Conservation (phyloP, 805 yeast genomes). For the Pichia pseudocactophila region DNA sequence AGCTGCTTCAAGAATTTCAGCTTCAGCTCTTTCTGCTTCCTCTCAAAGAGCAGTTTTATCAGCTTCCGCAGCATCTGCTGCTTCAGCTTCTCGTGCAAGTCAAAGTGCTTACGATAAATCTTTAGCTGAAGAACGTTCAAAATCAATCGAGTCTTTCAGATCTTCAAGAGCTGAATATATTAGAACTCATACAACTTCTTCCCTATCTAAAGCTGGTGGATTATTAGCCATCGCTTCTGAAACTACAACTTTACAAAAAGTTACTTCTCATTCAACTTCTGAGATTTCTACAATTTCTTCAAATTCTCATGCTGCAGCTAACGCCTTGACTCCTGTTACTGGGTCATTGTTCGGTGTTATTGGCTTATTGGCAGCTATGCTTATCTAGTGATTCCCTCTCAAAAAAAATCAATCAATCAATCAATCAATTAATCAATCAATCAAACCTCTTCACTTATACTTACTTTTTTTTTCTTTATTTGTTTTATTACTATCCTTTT, state of each 20-base stretch:
- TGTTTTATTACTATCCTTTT: background rate
- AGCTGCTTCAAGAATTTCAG: conserved; percentile 8
- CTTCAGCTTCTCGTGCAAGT: background rate
- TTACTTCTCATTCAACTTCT: conserved; percentile 24
- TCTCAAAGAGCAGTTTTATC: conserved; percentile 9
- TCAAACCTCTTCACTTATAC: conserved; percentile 1
- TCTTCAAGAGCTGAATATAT: conserved; percentile 3
- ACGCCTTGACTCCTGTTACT: conserved; percentile 22
- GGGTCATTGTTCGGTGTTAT: conserved; percentile 28
- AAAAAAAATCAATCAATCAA: too few relatives aligned
- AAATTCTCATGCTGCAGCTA: conserved; percentile 21
- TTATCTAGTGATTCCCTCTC: conserved; percentile 18
- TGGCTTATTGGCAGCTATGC: conserved; percentile 31
- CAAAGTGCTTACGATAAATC: background rate
- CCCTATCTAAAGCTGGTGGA: conserved; percentile 30
- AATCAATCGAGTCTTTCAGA: background rate
- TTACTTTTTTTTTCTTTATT: background rate
- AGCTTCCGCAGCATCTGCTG: conserved; percentile 15
- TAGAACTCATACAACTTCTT: conserved; percentile 9
- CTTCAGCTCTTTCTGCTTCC: conserved; percentile 14
- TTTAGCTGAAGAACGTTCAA: background rate
- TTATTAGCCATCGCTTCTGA: conserved; percentile 35
- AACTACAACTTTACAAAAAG: conserved; percentile 7
- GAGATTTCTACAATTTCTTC: conserved; percentile 13
- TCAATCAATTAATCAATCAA: too few relatives aligned